Evolutionary conservation across 257 asterid species (phyloP), one percentile per base, ranked within the genome.

Genomic region (Solanum sitiens): DNA sequence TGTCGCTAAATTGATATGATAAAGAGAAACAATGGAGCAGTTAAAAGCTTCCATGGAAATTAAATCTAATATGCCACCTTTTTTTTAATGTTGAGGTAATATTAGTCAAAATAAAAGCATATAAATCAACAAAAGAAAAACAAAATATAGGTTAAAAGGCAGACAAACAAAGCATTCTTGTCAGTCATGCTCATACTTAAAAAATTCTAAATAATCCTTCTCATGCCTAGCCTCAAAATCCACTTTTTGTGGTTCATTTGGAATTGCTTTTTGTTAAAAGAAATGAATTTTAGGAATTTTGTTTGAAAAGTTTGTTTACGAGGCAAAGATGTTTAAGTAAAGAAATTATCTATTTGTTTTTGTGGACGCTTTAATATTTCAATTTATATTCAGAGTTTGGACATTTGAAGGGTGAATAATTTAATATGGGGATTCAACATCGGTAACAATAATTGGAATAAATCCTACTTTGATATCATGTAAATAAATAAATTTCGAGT

Each of bases 21-120:
- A 93, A 96, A 94, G 96, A 90, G 95, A 90, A 94, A 92, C 95
- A 91, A 91, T 70, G 87, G 85, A 85, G 75, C 92, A 92, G 94
- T 88, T 67, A 83, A 87, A 96, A 95, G 96, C 91, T 95, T 93
- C 89, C 88, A 86, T 86, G 92, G 92, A 92, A 92, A 90, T 76
- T 87, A 92, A 92, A 91, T 76, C 87, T 92, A 90, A 90, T 92
- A 90, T 91, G 93, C 91, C 92, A 92, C 91, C 91, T 15, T 88
- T 87, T 88, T 87, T 32, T 70, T 30, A 56, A 56, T 32, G 37
- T 70, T 13, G 9, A 27, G 35, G 21, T 90, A 83, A 85, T 32
- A 67, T 67, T 67, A 39, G 86, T 47, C 27, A 18, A 61, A 61
- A 33, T 47, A 83, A 83, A 35, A 42, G 30, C 16, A 9, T 18